Conservation (phyloP, 176 grass and related monocot genomes). For the Avena insularis region DNA sequence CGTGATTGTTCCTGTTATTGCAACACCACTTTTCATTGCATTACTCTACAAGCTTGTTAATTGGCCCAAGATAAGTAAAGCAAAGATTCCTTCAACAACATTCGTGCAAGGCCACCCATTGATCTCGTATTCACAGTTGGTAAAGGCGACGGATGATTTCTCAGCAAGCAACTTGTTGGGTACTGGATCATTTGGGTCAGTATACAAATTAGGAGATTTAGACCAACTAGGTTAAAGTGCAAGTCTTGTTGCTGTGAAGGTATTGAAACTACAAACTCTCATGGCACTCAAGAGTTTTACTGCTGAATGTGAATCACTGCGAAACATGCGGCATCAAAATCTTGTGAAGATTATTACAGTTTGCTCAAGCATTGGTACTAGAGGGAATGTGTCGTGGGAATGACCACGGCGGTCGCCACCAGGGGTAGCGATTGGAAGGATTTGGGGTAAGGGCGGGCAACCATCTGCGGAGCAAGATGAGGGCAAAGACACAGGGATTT, state of each 20-base stretch:
- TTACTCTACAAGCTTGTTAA: neutral
- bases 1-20: neutral
- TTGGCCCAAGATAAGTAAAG: neutral
- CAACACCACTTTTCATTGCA: neutral
- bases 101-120: neutral
- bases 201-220: slow-evolving; percentile 35
- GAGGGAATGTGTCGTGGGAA: neutral
- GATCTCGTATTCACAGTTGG: neutral
- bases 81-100: neutral
- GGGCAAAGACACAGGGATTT: too few species aligned
- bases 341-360: slow-evolving; percentile 42
- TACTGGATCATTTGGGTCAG: slow-evolving; percentile 38
- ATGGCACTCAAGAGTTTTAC: slow-evolving; percentile 27
- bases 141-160: slow-evolving; percentile 31
- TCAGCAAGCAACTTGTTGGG: slow-evolving; percentile 16
- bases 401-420: too few species aligned
- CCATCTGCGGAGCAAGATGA: too few species aligned
- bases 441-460: too few species aligned
- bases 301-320: slow-evolving; percentile 46
- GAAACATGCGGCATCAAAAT: slow-evolving; percentile 35
- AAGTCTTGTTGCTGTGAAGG: slow-evolving; percentile 44
- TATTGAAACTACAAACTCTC: slow-evolving; percentile 33
- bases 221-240: neutral
- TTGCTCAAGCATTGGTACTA: slow-evolving; percentile 45
- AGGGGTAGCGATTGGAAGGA: too few species aligned